A percentile compares a stretch with the other conserved stretches of the same genome.
phyloP scores from a whole-genome alignment of 305 asterid genomes.

The Solanum aculeatissimum region DNA sequence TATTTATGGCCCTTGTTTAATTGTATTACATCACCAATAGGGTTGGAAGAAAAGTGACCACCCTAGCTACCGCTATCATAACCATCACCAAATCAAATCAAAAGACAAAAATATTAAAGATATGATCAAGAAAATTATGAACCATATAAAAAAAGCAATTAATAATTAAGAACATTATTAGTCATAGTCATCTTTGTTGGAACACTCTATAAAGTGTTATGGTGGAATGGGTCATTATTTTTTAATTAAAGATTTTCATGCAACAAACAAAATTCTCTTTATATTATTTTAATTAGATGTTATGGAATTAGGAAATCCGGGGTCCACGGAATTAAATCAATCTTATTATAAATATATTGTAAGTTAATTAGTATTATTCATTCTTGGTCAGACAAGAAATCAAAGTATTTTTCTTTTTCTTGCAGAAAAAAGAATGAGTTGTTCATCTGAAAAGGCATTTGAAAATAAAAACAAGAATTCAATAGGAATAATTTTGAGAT shows the following conservation, averaged over 20 bases:
- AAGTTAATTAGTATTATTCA: background rate
- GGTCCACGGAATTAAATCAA: background rate
- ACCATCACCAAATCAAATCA: background rate
- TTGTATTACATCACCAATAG: background rate
- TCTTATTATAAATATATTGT: background rate
- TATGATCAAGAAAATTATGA: background rate
- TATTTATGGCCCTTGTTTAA: background rate
- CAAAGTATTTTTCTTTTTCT: background rate
- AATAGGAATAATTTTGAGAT: slow-evolving; percentile 38
- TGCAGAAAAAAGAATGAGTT: background rate
- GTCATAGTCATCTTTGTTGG: background rate
- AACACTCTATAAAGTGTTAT: background rate
- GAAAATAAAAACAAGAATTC: slow-evolving; percentile 13
- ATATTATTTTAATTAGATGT: background rate
- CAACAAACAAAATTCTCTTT: background rate
- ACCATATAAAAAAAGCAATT: background rate
- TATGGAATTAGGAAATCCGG: background rate
- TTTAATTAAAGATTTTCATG: background rate
- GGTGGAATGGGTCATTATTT: background rate
- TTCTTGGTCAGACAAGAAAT: background rate
- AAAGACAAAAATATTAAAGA: background rate
- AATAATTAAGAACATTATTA: background rate
- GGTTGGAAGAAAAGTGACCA: background rate
- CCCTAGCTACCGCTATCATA: background rate
- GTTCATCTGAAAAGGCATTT: background rate